Base-by-base conservation (phyloP, 768 basidiomycete species). In the Lentinula aciculospora region DNA sequence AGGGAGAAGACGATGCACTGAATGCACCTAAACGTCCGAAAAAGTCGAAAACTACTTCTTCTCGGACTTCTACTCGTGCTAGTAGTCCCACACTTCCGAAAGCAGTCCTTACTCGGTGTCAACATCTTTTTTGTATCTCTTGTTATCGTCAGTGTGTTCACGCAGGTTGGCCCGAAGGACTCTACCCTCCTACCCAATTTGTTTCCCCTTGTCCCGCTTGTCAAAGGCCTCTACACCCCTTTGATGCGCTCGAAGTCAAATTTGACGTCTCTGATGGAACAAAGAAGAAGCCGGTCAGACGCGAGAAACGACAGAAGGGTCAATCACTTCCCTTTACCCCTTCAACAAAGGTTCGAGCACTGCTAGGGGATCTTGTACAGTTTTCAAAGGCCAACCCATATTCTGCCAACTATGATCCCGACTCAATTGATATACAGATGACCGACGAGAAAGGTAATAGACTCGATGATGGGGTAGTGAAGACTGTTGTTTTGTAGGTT, bases 401-500 rank as follows among this genome's bases (percentile, higher is more conserved):
- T 67, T 96, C 94, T 17, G 70, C 72, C 15, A 96, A 98, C 69
- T 98, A 93, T 65, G 89, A 94, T 69, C 85, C 90, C 17, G 72
- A 74, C 21, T 78, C 82, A 36, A 71, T 86, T 45, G 91, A 89
- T 67, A 77, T 92, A 21, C 84, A 92, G 66, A 85, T 89, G 78
- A 75, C 91, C 25, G 91, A 95, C 62, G 76, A 78, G 44, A 71
- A 88, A 50, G 93, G 91, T 21, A 84, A 85, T 60, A 79, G 79
- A 25, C 64, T 89, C 15, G 86, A 89, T 51, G 86, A 89, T 46
- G 84, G 83, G 3, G 67, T 84, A 32, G 75, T 89, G 53, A 98
- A 99, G 76, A 95, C 93, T 3, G 89, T 98, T 40, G 95, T 98
- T 53, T 98, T 98, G 91, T 98, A 69, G 71, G 94, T 81, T 67